phyloP scores from a whole-genome alignment of 2,329 filamentous ascomycete genomes.

The Calonectria multiphialidica region DNA sequence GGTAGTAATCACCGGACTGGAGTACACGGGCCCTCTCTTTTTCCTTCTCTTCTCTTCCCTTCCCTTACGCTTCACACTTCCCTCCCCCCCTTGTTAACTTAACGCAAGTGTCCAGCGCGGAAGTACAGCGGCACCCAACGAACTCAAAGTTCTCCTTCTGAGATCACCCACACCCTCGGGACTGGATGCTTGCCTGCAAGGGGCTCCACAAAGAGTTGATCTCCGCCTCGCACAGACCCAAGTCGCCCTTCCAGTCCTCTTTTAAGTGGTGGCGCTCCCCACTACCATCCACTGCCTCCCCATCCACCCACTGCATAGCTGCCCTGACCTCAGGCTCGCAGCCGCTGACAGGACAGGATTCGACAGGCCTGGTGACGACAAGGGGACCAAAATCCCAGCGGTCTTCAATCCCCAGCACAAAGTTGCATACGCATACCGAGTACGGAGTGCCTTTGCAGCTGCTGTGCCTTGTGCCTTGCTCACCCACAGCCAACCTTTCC shows the following conservation, averaged over 20 bases:
- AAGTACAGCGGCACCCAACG: conserved; percentile 15
- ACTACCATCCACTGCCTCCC: conserved; percentile 12
- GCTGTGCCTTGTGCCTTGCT: background rate
- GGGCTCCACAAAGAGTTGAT: conserved; percentile 39
- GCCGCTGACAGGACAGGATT: conserved; percentile 12
- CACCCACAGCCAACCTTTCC: background rate
- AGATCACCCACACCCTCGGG: conserved; percentile 34
- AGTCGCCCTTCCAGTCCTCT: background rate
- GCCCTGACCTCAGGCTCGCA: conserved; percentile 15
- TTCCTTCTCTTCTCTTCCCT: background rate
- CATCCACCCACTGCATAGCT: conserved; percentile 5
- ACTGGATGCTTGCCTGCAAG: conserved; percentile 23
- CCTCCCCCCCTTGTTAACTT: conserved; percentile 1
- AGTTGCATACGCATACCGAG: background rate
- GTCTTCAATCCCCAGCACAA: background rate
- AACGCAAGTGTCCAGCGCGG: background rate
- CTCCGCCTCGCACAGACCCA: conserved; percentile 38
- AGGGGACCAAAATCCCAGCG: conserved; percentile 1
- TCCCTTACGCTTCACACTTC: background rate
- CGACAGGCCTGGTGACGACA: conserved; percentile 12
- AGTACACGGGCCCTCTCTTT: background rate
- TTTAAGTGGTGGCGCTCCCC: conserved; percentile 40
- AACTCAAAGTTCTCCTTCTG: conserved; percentile 15
- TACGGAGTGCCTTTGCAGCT: background rate
- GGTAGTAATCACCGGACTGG: background rate